Base-by-base conservation (phyloP, 1,284 basidiomycete genomes). In the Cryptococcus amylolentus region DNA sequence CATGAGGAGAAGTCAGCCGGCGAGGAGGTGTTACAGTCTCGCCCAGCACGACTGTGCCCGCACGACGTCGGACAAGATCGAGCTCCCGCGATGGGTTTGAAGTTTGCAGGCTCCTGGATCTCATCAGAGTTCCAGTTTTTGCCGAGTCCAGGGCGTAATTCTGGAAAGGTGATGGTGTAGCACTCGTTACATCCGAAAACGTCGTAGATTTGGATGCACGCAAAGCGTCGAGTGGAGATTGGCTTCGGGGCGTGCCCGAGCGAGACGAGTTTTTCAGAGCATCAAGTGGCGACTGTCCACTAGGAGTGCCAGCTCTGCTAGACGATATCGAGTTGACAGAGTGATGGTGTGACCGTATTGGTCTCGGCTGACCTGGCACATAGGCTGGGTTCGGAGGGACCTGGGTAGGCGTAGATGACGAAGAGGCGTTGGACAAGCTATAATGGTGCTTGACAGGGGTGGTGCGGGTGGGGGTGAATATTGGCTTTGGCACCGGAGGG, bases 291-390 rank as follows among this genome's bases (percentile, higher is more conserved):
- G 58, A 54, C 20, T 54, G 59, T 20, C 41, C 45, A 37, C 38
- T 66, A 3, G 69, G 69, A 8, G 68, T 69, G 1, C 49, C 60
- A 7, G 67, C 54, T 45, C 63, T 56, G 1, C 66, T 67, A 12
- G 66, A 69, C 2, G 26, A 42, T 42, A 51, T 54, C 5, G 68
- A 70, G 6, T 58, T 64, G 35, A 67, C 63, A 1, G 68, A 68
- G 12, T 60, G 57, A 49, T 69, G 67, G 6, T 52, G 52, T 9
- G 61, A 57, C 26, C 73, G 62, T 23, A 76, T 64, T 1, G 73
- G 73, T 20, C 73, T 62, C 3, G 70, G 71, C 48, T 74, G 72
- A 42, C 73, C 73, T 5, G 73, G 73, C 2, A 72, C 63, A 51
- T 76, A 76, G 2, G 56, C 60, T 3, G 68, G 61, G 10, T 58